Evolutionary conservation across 2,329 filamentous ascomycete species (phyloP).

Genomic region (Colletotrichum gigasporum): DNA sequence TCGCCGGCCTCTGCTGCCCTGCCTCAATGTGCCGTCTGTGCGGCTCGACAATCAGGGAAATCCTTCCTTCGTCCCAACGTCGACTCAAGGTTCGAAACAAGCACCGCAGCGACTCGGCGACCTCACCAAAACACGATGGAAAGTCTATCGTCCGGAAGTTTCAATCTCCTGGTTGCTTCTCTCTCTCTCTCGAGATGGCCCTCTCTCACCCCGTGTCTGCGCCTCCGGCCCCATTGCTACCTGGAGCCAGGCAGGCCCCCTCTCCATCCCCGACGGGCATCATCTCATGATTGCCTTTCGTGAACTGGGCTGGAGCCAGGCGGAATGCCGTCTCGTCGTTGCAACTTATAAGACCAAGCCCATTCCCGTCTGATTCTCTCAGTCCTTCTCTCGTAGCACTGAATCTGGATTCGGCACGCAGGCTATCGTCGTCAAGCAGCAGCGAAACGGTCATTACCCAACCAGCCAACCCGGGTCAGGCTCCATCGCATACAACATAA

Average conservation of each 20-base stretch:
- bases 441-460: conserved; percentile 27
- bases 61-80: conserved; percentile 20
- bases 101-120: conserved; percentile 20
- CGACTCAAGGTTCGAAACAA: conserved; percentile 29
- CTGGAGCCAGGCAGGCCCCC: background rate
- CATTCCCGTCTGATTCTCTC: background rate
- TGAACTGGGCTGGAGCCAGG: conserved; percentile 3
- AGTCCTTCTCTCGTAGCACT: background rate
- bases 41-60: conserved; percentile 24
- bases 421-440: conserved; percentile 16
- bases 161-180: background rate
- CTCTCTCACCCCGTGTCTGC: too few species aligned
- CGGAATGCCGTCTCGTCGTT: conserved; percentile 12
- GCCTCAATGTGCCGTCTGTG: conserved; percentile 28
- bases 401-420: conserved; percentile 28
- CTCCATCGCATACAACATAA: background rate
- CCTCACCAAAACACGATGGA: conserved; percentile 28
- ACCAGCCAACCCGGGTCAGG: conserved; percentile 13
- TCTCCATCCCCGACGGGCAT: background rate
- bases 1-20: conserved; percentile 16
- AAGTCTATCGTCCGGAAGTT: conserved; percentile 29
- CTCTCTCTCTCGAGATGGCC: background rate
- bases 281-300: conserved; percentile 17
- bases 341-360: conserved; percentile 15
- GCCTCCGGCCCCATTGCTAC: too few species aligned